Evolutionary conservation across 768 basidiomycete species (phyloP).

Genomic region (Mycena haematopus): DNA sequence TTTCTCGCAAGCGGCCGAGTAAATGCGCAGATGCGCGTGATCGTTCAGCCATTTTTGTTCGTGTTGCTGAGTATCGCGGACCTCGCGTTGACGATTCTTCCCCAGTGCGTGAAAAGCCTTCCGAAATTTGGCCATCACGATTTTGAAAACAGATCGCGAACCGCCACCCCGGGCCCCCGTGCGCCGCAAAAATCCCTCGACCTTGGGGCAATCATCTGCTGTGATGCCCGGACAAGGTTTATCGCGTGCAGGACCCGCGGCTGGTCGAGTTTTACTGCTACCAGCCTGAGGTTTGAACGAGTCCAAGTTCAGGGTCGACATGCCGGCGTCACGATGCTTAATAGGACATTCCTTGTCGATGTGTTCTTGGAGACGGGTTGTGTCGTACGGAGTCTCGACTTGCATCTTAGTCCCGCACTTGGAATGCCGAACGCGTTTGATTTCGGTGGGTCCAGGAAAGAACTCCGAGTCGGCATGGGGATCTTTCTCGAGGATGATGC

Average conservation of each 20-base stretch:
- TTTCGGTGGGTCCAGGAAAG: neutral
- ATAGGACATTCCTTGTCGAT: neutral
- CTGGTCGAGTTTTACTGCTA: too few relatives aligned
- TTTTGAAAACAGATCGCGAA: conserved; percentile 13
- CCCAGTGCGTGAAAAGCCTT: neutral
- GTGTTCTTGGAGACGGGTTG: neutral
- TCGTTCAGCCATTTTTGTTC: conserved; percentile 13
- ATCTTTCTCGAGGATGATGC: neutral
- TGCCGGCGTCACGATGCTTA: neutral
- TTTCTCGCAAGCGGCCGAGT: neutral
- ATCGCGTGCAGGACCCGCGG: neutral
- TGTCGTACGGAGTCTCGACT: neutral
- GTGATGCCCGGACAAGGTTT: conserved; percentile 8
- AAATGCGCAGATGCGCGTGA: conserved; percentile 5
- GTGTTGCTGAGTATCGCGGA: neutral
- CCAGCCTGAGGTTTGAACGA: neutral
- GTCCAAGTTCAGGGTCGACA: neutral
- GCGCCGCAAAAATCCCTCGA: neutral
- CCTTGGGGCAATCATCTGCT: neutral
- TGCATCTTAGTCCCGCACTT: neutral
- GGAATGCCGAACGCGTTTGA: neutral
- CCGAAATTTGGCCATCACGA: neutral
- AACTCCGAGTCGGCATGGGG: neutral
- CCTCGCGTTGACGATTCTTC: neutral
- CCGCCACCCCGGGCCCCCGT: conserved; percentile 4